A percentile compares a stretch with the other conserved stretches of the same genome.
phyloP scores from a whole-genome alignment of 139 green algal genomes.

The Closterium sp. region DNA sequence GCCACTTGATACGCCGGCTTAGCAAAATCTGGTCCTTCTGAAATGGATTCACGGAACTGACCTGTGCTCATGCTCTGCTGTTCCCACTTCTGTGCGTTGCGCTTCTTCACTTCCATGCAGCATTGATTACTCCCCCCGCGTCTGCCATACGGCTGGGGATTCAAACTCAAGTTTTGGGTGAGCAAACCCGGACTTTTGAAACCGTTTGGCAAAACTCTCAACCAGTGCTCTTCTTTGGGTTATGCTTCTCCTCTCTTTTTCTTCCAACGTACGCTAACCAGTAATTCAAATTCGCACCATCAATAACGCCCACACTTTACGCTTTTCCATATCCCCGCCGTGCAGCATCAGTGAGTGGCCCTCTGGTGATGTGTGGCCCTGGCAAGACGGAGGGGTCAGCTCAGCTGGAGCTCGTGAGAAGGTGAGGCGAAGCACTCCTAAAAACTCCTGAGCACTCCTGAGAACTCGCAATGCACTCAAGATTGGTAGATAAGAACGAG shows the following conservation, averaged over 20 bases:
- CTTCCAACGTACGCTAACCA: too few species aligned
- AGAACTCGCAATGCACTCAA: too few species aligned
- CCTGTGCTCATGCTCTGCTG: neutral
- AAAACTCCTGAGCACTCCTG: too few species aligned
- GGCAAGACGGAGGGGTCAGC: neutral
- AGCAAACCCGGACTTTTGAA: neutral
- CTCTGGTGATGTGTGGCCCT: neutral
- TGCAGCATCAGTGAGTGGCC: neutral
- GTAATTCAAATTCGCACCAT: too few species aligned
- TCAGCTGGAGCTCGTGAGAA: neutral
- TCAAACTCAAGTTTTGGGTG: neutral
- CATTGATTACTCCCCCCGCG: neutral
- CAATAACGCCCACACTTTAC: too few species aligned
- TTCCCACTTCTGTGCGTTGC: neutral
- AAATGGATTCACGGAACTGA: neutral
- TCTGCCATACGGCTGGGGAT: neutral
- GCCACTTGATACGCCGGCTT: too few species aligned
- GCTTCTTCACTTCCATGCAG: neutral
- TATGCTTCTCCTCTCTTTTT: neutral
- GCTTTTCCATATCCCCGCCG: too few species aligned
- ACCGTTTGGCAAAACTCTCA: neutral
- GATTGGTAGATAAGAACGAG: too few species aligned
- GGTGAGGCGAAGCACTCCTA: neutral
- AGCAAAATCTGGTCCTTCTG: neutral
- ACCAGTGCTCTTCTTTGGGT: neutral